phyloP scores from a whole-genome alignment of 139 green algal genomes.

The Chlorella sp. region DNA sequence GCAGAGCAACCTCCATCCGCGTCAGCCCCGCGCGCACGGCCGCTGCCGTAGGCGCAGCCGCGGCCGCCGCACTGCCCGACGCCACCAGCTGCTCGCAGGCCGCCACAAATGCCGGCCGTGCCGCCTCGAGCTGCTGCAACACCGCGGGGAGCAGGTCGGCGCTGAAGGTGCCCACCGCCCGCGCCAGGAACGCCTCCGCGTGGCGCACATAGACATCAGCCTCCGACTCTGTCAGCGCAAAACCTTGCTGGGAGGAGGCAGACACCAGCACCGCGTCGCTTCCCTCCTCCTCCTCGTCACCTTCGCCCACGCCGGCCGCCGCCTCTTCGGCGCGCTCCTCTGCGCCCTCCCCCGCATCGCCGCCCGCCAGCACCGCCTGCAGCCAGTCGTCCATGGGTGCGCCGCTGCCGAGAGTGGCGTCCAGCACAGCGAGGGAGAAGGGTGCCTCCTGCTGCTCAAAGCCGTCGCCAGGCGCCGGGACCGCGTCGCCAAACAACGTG shows the following conservation, averaged over 20 bases:
- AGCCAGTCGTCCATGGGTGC: conserved; percentile 34
- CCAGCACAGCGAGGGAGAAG: conserved; percentile 7
- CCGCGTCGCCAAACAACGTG: background rate
- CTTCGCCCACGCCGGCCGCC: background rate
- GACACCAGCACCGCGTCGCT: conserved; percentile 15
- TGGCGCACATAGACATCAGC: conserved; percentile 20
- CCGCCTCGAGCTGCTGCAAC: conserved; percentile 3
- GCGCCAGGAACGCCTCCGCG: conserved; percentile 21
- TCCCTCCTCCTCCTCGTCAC: background rate
- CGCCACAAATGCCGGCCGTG: background rate
- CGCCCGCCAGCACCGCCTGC: conserved; percentile 1
- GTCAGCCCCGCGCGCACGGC: background rate
- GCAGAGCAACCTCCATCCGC: conserved; percentile 5
- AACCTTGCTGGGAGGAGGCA: background rate
- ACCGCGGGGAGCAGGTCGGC: conserved; percentile 12
- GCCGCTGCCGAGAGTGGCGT: conserved; percentile 1
- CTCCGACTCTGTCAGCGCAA: background rate
- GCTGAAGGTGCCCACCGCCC: conserved; percentile 4
- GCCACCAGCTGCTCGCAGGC: background rate
- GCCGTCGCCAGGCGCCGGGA: no score
- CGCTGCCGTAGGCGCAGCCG: background rate
- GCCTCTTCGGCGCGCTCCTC: background rate
- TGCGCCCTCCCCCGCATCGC: background rate
- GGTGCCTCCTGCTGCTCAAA: no score
- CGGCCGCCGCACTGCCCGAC: background rate